phyloP scores from a whole-genome alignment of 495 filamentous ascomycete species.

The Aspergillus funiculosus region DNA sequence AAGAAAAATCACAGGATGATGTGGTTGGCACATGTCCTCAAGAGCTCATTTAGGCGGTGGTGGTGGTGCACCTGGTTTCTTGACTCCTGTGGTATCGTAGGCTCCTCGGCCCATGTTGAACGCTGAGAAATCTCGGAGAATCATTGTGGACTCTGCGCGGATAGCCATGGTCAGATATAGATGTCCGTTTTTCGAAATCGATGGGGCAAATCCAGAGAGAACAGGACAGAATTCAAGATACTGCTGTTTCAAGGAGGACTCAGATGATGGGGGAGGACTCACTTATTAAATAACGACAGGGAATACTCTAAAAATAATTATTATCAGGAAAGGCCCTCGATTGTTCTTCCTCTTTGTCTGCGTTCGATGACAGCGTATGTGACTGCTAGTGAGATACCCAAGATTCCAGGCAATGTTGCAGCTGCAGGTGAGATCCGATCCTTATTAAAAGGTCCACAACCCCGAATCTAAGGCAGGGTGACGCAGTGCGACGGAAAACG shows the following conservation, averaged over 20 bases:
- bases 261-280: slow-evolving; percentile 10
- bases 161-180: slow-evolving; percentile 30
- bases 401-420: slow-evolving; percentile 28
- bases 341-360: slow-evolving; percentile 15
- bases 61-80: slow-evolving; percentile 51
- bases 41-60: slow-evolving; percentile 32
- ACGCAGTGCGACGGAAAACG: slow-evolving; percentile 32
- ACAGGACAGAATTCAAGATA: background rate
- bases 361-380: slow-evolving; percentile 19
- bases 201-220: background rate
- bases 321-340: slow-evolving; percentile 12
- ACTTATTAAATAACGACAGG: slow-evolving; percentile 15
- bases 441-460: slow-evolving; percentile 34
- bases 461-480: slow-evolving; percentile 21
- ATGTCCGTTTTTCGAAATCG: background rate
- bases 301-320: slow-evolving; percentile 6
- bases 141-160: slow-evolving; percentile 44
- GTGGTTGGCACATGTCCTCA: slow-evolving; percentile 22
- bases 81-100: slow-evolving; percentile 55
- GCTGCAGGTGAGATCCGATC: slow-evolving; percentile 41
- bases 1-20: slow-evolving; percentile 23
- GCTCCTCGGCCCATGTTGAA: slow-evolving; percentile 56
- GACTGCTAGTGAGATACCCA: slow-evolving; percentile 21
- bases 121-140: slow-evolving; percentile 41
- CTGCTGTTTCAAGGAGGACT: background rate